These are phyloP conservation scores for Biscogniauxia sp. DNA, from an alignment of 2,329 filamentous ascomycete species.

Conservation along the genomic window DNA sequence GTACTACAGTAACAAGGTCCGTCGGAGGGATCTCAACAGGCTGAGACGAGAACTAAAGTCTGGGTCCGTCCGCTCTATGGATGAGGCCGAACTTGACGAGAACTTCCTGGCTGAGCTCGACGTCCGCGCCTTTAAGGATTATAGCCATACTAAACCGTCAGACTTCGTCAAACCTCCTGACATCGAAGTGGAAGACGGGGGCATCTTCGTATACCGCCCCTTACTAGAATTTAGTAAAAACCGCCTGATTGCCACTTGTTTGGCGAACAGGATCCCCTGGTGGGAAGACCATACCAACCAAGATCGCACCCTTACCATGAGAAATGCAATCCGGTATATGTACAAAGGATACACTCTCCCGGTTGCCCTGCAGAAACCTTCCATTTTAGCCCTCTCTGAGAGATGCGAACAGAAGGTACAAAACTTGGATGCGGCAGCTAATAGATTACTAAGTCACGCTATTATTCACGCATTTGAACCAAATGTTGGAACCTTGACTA, in stretches of 20 bases:
- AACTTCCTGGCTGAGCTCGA: constrained; percentile 12
- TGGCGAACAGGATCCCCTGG: constrained; percentile 66
- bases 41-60: constrained; percentile 28
- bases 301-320: constrained; percentile 70
- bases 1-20: constrained; percentile 37
- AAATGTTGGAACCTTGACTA: constrained; percentile 46
- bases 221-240: constrained; percentile 70
- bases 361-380: constrained; percentile 61
- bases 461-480: constrained; percentile 47
- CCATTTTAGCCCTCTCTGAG: constrained; percentile 60
- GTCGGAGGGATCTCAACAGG: constrained; percentile 16
- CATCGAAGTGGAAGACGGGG: constrained; percentile 58
- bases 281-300: constrained; percentile 83
- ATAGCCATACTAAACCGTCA: constrained; percentile 10
- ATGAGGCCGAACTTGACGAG: constrained; percentile 17
- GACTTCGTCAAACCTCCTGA: constrained; percentile 11
- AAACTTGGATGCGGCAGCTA: constrained; percentile 50
- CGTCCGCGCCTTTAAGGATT: constrained; percentile 16
- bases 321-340: constrained; percentile 78
- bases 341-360: constrained; percentile 61
- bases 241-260: constrained; percentile 71
- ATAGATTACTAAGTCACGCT: constrained; percentile 49
- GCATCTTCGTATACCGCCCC: constrained; percentile 66
- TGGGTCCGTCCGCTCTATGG: constrained; percentile 17
- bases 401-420: constrained; percentile 46